Percentiles rank a stretch among this genome's conserved stretches.
Evolutionary conservation across 176 grass and related monocot genomes (phyloP).

Genomic region (Triticum dicoccoides): DNA sequence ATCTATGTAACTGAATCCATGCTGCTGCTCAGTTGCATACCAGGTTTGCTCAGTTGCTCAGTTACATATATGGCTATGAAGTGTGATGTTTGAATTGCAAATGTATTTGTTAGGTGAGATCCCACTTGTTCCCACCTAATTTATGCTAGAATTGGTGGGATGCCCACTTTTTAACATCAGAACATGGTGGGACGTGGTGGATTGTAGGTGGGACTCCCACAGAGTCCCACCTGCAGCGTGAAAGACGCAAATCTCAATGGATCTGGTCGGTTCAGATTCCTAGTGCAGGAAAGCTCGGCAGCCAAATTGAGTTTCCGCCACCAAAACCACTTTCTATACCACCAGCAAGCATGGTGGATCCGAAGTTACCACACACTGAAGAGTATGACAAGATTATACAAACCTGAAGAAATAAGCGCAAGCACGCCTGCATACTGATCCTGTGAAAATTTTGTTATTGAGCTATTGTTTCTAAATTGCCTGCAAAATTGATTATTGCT

Average conservation of each 20-base stretch:
- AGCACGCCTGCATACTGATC: background rate
- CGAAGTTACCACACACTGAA: background rate
- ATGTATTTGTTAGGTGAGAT: no score
- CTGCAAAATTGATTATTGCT: conserved; percentile 41
- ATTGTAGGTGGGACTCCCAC: no score
- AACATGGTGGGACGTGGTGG: no score
- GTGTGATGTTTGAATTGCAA: no score
- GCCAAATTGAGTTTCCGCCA: background rate
- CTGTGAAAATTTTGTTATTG: background rate
- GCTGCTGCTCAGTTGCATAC: no score
- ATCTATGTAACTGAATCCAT: no score
- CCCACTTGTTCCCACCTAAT: no score
- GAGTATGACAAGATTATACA: background rate
- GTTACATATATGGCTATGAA: no score
- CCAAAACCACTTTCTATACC: background rate
- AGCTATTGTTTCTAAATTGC: conserved; percentile 21
- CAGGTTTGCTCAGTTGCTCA: no score
- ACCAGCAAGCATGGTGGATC: background rate
- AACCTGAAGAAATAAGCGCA: background rate
- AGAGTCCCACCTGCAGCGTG: no score
- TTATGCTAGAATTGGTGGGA: no score
- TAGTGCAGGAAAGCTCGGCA: background rate
- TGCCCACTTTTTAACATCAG: no score
- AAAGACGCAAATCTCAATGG: background rate
- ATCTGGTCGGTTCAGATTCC: background rate